Evolutionary conservation across 495 filamentous ascomycete genomes (phyloP).

Genomic region (Podospora conica): DNA sequence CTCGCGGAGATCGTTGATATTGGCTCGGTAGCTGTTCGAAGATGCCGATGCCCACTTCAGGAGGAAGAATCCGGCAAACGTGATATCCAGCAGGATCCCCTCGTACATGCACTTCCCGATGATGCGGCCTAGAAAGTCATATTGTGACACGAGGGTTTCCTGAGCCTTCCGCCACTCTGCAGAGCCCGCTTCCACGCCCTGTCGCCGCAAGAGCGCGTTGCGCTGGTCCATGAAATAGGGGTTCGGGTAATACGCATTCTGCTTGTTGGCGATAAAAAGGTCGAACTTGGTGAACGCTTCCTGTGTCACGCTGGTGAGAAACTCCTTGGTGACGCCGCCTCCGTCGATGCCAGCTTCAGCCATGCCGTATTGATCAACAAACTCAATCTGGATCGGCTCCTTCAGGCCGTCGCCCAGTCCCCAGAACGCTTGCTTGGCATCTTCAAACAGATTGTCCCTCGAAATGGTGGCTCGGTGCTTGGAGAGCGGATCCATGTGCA

Average conservation of each 20-base stretch:
- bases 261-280: conserved; percentile 75
- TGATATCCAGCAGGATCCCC: conserved; percentile 89
- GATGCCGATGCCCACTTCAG: conserved; percentile 81
- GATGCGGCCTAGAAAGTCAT: conserved; percentile 87
- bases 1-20: conserved; percentile 87
- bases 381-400: conserved; percentile 96
- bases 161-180: conserved; percentile 52
- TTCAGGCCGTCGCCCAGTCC: conserved; percentile 74
- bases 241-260: conserved; percentile 87
- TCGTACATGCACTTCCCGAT: conserved; percentile 98
- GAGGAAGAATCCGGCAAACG: conserved; percentile 93
- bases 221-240: conserved; percentile 71
- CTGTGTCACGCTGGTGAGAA: conserved; percentile 81
- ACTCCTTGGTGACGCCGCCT: conserved; percentile 96
- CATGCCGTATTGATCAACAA: conserved; percentile 83
- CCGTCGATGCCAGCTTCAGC: conserved; percentile 94
- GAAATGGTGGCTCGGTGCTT: conserved; percentile 77
- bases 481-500: conserved; percentile 38
- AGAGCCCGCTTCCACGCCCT: conserved; percentile 45
- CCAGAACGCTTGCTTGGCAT: conserved; percentile 84
- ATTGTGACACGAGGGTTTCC: conserved; percentile 60
- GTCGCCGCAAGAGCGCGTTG: conserved; percentile 50
- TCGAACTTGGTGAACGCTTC: conserved; percentile 65
- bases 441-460: conserved; percentile 74
- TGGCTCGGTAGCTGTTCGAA: conserved; percentile 67